Evolutionary conservation across 257 asterid species (phyloP).

Genomic region (Penstemon barbatus): DNA sequence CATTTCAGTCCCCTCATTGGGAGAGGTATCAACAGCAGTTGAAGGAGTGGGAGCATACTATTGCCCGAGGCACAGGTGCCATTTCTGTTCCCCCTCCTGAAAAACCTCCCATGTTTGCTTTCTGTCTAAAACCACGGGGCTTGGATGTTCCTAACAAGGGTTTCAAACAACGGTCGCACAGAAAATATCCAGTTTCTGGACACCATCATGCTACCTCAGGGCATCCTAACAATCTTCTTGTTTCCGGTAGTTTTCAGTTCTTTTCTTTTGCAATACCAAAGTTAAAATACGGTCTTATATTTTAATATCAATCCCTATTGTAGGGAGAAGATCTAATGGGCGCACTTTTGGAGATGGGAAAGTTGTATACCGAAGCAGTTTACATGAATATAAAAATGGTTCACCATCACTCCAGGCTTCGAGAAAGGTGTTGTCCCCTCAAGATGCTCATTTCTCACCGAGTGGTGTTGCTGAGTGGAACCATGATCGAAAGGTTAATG

Average conservation of each 20-base stretch:
- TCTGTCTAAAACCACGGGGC: conserved; percentile 92
- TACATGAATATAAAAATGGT: conserved; percentile 57
- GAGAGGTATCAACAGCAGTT: conserved; percentile 79
- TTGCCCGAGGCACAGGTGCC: conserved; percentile 49
- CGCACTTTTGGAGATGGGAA: conserved; percentile 59
- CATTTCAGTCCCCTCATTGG: conserved; percentile 92
- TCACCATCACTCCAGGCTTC: conserved; percentile 67
- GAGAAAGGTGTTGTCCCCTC: conserved; percentile 53
- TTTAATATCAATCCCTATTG: conserved; percentile 21
- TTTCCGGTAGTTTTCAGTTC: conserved; percentile 44
- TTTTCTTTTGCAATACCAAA: not conserved
- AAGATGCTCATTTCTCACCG: conserved; percentile 42
- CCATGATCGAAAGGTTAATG: conserved; percentile 13
- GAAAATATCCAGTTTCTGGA: conserved; percentile 38
- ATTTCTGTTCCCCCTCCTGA: conserved; percentile 48
- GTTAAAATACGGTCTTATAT: not conserved
- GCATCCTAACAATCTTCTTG: conserved; percentile 55
- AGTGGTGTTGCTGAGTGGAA: no score
- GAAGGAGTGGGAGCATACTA: conserved; percentile 78
- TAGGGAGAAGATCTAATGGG: conserved; percentile 75
- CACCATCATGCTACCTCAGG: conserved; percentile 48
- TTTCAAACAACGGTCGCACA: conserved; percentile 89
- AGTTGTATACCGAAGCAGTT: conserved; percentile 32
- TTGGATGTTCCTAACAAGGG: conserved; percentile 83
- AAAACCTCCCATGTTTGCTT: conserved; percentile 91